phyloP scores from a whole-genome alignment of 768 basidiomycete genomes.

The Rhodocollybia butyracea region DNA sequence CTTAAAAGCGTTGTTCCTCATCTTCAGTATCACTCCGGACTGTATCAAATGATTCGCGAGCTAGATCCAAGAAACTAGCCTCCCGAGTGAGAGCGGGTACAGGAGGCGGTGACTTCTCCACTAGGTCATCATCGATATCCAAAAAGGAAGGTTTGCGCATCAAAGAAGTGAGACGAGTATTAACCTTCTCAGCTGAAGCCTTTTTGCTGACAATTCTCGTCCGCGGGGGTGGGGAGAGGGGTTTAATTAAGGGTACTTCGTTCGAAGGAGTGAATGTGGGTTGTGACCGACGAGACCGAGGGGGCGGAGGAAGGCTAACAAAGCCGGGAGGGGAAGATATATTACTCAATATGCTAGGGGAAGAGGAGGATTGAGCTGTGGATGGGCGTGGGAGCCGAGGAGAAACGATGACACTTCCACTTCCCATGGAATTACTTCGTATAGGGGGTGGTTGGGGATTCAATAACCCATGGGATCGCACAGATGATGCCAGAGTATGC shows the following conservation, averaged over 20 bases:
- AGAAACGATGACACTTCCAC: slow-evolving; percentile 23
- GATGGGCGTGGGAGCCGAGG: slow-evolving; percentile 11
- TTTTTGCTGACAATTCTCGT: slow-evolving; percentile 14
- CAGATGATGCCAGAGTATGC: not conserved
- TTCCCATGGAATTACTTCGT: slow-evolving; percentile 19
- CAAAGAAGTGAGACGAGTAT: slow-evolving; percentile 49
- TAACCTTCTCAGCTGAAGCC: slow-evolving; percentile 32
- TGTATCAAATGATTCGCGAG: slow-evolving; percentile 50
- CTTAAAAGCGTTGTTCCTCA: slow-evolving; percentile 6
- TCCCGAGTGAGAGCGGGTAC: not conserved
- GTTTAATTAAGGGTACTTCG: not conserved
- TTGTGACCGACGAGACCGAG: slow-evolving; percentile 5
- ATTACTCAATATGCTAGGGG: not conserved
- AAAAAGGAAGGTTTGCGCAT: slow-evolving; percentile 72
- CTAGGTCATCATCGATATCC: slow-evolving; percentile 56
- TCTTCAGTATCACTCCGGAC: slow-evolving; percentile 28
- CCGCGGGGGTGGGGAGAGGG: slow-evolving; percentile 4
- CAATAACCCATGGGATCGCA: not conserved
- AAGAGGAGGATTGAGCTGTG: not conserved
- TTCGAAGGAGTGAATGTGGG: not conserved
- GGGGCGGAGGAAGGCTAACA: slow-evolving; percentile 11
- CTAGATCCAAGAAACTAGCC: slow-evolving; percentile 50
- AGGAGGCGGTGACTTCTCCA: slow-evolving; percentile 16
- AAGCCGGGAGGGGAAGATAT: not conserved
- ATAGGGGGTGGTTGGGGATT: not conserved